A percentile compares a stretch with the other conserved stretches of the same genome.
phyloP scores from a whole-genome alignment of 2,329 filamentous ascomycete genomes.

The Fonsecaea multimorphosa region DNA sequence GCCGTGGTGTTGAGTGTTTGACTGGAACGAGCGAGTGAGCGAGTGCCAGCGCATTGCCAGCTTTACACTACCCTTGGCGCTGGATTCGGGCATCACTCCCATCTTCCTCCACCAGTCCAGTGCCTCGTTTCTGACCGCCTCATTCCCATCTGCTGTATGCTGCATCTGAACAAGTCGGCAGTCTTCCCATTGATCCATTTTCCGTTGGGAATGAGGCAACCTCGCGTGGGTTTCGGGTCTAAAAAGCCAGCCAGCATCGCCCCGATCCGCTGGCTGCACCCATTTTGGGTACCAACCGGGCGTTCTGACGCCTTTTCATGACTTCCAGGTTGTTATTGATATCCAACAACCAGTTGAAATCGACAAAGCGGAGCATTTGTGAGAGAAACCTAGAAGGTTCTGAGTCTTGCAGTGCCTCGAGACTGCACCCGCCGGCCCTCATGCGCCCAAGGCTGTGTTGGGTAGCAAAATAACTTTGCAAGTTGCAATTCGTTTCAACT shows the following conservation, averaged over 20 bases:
- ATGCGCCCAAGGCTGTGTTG: background rate
- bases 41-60: conserved; percentile 30
- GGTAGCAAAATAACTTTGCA: background rate
- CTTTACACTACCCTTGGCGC: conserved; percentile 25
- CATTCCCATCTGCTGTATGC: conserved; percentile 8
- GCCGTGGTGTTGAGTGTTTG: background rate
- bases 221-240: conserved; percentile 16
- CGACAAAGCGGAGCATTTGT: conserved; percentile 8
- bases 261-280: conserved; percentile 22
- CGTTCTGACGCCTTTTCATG: conserved; percentile 2
- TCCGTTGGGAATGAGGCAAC: conserved; percentile 29
- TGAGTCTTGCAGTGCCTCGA: background rate
- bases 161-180: background rate
- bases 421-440: background rate
- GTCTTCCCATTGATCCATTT: conserved; percentile 23
- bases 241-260: conserved; percentile 23
- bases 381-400: conserved; percentile 1
- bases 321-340: conserved; percentile 10
- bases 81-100: conserved; percentile 26
- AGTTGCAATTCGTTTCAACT: background rate
- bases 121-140: conserved; percentile 20
- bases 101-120: conserved; percentile 22
- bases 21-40: conserved; percentile 20
- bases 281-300: conserved; percentile 8
- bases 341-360: conserved; percentile 7